Evolutionary conservation across 257 asterid species (phyloP), one percentile per base, ranked within the genome.

Genomic region (Paraleonurus japonicus): DNA sequence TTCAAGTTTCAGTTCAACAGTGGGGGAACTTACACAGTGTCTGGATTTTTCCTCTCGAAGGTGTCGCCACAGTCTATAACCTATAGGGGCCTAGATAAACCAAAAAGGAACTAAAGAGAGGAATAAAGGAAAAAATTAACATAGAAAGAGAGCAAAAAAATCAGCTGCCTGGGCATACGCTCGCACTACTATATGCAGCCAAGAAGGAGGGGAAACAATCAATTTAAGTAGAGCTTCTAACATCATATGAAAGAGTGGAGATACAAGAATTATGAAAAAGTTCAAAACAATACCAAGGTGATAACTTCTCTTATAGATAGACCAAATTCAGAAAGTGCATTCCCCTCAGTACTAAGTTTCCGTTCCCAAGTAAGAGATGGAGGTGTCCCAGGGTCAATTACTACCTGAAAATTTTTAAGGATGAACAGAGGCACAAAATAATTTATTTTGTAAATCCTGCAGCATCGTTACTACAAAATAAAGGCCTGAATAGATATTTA

Each of bases 281-380:
- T 78, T 75, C 47, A 79, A 70, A 73, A 39, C 35, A 67, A 50
- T 94, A 95, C 99, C 99, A 95, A 3, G 41, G 81, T 58, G 65
- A 95, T 73, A 51, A 32, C 81, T 80, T 95, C 98, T 86, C 75
- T 92, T 74, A 92, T 58, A 65, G 77, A 78, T 73, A 89, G 85
- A 55, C 73, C 74, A 68, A 95, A 92, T 85, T 83, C 87, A 41
- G 88, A 82, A 58, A 95, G 95, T 72, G 70, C 61, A 69, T 67
- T 82, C 28, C 85, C 92, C 53, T 83, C 83, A n/a, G 74, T 69
- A 66, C 82, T 82, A 10, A 95, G 79, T 75, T 82, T 87, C 50
- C 98, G 87, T 78, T 83, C 85, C 97, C 95, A 92, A 47, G 97
- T 82, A 75, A 95, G 88, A 71, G 94, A 81, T 54, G 97, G 95